phyloP scores from a whole-genome alignment of 768 basidiomycete species.

The Porphyrellus cyaneotinctus region DNA sequence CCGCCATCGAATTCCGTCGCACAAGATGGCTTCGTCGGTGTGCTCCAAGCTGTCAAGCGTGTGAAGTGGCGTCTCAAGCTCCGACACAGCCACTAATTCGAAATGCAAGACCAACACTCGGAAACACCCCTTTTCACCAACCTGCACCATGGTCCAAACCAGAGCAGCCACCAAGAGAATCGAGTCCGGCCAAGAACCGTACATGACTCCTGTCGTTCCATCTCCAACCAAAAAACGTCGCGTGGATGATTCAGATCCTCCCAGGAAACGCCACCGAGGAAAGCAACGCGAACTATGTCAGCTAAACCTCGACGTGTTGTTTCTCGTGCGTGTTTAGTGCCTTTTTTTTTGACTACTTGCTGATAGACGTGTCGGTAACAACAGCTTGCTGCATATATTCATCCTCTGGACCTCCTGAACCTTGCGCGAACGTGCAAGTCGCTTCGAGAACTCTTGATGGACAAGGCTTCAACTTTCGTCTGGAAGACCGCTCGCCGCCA shows the following conservation, averaged over 20 bases:
- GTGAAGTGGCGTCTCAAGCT: not conserved
- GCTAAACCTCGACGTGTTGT: not conserved
- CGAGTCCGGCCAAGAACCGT: not conserved
- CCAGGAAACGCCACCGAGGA: not conserved
- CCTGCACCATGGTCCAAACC: not conserved
- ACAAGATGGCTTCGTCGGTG: too few species aligned
- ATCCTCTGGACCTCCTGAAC: not conserved
- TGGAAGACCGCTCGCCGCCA: slow-evolving; percentile 28
- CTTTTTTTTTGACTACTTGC: not conserved
- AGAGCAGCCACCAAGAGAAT: not conserved
- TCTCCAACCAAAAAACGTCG: not conserved
- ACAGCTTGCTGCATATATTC: not conserved
- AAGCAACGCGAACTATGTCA: not conserved
- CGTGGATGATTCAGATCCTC: not conserved
- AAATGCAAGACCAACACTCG: not conserved
- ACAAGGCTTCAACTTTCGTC: slow-evolving; percentile 25
- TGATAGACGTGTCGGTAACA: not conserved
- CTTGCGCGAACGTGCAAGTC: slow-evolving; percentile 5
- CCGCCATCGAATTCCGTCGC: too few species aligned
- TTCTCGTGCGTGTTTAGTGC: not conserved
- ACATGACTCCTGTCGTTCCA: not conserved
- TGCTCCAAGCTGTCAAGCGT: too few species aligned
- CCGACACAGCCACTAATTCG: not conserved
- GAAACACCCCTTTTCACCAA: not conserved
- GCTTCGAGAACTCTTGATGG: slow-evolving; percentile 27